Conservation (phyloP, 805 yeast genomes). For the Metschnikowia corniflorae region DNA sequence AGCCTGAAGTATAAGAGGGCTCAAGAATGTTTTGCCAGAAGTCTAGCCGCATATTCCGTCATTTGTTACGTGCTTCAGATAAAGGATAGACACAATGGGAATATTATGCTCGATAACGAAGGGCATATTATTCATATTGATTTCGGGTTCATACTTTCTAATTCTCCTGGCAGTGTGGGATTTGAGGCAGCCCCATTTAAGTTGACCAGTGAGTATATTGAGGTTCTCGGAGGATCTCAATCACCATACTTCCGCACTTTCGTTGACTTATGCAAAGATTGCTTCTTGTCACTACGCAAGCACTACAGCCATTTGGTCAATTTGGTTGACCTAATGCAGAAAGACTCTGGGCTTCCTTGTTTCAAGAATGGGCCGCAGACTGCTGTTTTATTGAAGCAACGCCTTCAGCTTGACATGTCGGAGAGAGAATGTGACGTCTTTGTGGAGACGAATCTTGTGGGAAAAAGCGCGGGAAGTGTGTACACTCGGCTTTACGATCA, state of each 20-base stretch:
- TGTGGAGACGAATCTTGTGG: constrained; percentile 74
- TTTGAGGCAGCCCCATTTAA: constrained; percentile 98
- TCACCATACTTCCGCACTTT: constrained; percentile 60
- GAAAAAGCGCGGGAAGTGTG: constrained; percentile 78
- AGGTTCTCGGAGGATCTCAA: constrained; percentile 75
- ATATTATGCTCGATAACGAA: constrained; percentile 92
- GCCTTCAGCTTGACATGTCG: constrained; percentile 72
- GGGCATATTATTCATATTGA: constrained; percentile 96
- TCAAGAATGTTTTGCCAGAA: constrained; percentile 77
- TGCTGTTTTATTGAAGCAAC: constrained; percentile 69
- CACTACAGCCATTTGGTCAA: constrained; percentile 71
- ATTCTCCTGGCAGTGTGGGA: constrained; percentile 95
- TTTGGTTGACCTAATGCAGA: constrained; percentile 91
- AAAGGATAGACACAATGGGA: constrained; percentile 96
- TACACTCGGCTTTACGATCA: constrained; percentile 94
- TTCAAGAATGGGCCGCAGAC: constrained; percentile 86
- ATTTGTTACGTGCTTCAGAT: constrained; percentile 87
- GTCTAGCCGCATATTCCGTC: constrained; percentile 89
- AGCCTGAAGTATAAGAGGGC: constrained; percentile 63
- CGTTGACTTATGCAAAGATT: constrained; percentile 59
- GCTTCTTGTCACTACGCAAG: constrained; percentile 70
- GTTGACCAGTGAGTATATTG: constrained; percentile 84
- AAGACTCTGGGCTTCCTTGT: constrained; percentile 86
- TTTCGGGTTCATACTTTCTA: constrained; percentile 88
- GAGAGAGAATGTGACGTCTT: constrained; percentile 72